These are phyloP conservation scores for Colletotrichum neosansevieriae DNA, from an alignment of 2,329 filamentous ascomycete genomes.

Conservation along the genomic window DNA sequence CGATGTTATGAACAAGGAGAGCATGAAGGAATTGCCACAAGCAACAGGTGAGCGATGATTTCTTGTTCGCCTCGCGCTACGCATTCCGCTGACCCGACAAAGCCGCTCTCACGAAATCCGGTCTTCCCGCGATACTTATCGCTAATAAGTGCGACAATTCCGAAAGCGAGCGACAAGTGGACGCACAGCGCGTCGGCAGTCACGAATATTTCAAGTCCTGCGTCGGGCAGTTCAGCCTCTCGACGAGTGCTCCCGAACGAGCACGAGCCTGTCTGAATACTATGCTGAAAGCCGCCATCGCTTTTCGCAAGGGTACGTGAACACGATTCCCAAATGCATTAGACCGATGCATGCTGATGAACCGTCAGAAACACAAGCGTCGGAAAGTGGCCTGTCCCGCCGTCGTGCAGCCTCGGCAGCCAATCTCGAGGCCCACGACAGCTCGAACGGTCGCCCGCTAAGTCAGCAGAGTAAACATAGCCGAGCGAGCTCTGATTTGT, in stretches of 20 bases:
- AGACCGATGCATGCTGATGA: conserved; percentile 32
- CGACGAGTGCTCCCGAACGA: conserved; percentile 75
- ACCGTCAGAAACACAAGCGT: conserved; percentile 36
- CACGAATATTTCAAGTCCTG: conserved; percentile 76
- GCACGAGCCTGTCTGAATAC: conserved; percentile 81
- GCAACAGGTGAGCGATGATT: conserved; percentile 76
- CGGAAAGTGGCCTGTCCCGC: conserved; percentile 58
- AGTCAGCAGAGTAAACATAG: conserved; percentile 75
- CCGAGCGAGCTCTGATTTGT: conserved; percentile 78
- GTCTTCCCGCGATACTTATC: conserved; percentile 82
- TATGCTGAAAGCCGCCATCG: conserved; percentile 79
- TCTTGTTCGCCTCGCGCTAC: conserved; percentile 10
- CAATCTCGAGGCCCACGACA: conserved; percentile 69
- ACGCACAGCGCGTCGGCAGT: conserved; percentile 72
- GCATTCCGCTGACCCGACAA: conserved; percentile 43
- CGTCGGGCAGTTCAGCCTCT: conserved; percentile 80
- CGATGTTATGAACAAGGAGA: conserved; percentile 84
- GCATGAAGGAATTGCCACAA: conserved; percentile 79
- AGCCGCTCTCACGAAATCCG: conserved; percentile 81
- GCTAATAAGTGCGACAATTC: conserved; percentile 91
- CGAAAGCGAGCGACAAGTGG: conserved; percentile 76
- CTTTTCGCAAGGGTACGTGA: conserved; percentile 75
- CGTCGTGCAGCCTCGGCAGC: conserved; percentile 72
- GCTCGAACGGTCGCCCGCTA: conserved; percentile 62
- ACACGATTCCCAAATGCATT: conserved; percentile 12